Percentiles rank a stretch among this genome's conserved stretches.
Conservation (phyloP, 352 stramenopile genomes). For the Pythium plurisporium region DNA sequence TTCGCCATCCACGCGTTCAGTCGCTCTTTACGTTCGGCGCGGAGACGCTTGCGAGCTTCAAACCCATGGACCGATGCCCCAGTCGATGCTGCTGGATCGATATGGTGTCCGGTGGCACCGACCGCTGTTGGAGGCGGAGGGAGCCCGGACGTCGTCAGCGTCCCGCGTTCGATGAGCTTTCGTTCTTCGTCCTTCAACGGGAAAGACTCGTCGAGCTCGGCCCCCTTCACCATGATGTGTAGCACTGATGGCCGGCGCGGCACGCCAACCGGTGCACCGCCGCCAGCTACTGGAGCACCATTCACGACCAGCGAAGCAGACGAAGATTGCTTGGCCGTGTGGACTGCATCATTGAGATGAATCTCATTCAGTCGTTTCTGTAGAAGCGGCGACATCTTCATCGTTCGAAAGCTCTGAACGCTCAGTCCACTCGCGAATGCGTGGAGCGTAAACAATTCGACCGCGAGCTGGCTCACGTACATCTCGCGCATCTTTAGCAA, state of each 20-base stretch:
- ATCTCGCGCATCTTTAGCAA: constrained; percentile 83
- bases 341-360: constrained; percentile 31
- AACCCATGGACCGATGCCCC: constrained; percentile 59
- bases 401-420: constrained; percentile 79
- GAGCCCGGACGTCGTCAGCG: background rate
- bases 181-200: constrained; percentile 60
- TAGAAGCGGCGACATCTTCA: constrained; percentile 61
- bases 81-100: constrained; percentile 7
- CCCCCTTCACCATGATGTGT: constrained; percentile 59
- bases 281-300: background rate
- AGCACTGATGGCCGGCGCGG: constrained; percentile 43
- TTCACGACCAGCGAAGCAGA: background rate
- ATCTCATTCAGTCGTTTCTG: constrained; percentile 73
- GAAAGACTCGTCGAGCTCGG: constrained; percentile 41
- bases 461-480: constrained; percentile 64
- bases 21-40: constrained; percentile 60
- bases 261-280: background rate
- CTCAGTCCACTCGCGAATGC: constrained; percentile 59
- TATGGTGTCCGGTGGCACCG: constrained; percentile 3
- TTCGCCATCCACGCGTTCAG: constrained; percentile 53
- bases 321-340: constrained; percentile 13
- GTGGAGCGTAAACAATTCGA: constrained; percentile 70
- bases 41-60: constrained; percentile 75
- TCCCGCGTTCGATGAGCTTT: constrained; percentile 27
- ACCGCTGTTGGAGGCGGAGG: constrained; percentile 2